Evolutionary conservation across 2,329 filamentous ascomycete species (phyloP), one percentile per base, ranked within the genome.

Genomic region (Phoma herbarum): DNA sequence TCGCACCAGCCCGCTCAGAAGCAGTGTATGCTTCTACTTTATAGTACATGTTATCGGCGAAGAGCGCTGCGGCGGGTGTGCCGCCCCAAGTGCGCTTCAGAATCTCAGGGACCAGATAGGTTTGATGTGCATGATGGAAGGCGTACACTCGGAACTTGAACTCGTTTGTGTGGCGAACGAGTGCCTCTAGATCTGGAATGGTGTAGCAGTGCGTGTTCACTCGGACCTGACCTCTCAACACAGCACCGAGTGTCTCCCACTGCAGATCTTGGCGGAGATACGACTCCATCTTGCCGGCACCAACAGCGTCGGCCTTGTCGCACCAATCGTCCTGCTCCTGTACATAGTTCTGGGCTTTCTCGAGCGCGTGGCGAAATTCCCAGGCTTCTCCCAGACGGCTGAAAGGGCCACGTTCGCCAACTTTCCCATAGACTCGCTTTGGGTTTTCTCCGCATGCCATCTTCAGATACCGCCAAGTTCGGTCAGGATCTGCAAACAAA

Each of bases 361-460:
- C 87, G 61, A 90, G 87, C 1, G 87, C 87, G 58, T 88, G 87
- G 2, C 89, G 82, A 66, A 91, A 89, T 62, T 87, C 83, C 82
- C 86, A 91, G 46, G 87, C 88, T 75, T 91, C 88, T 9, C 89
- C 89, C 68, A 91, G 78, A 1, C 89, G 80, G 60, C 85, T 89
- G 53, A 81, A 81, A 1, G 55, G 55, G 3, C 55, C 55, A 3
- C 46, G 42, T 12, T 56, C 52, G 12, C 55, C 55, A 25, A 52
- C 25, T 29, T 31, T 47, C 0, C 87, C 87, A 59, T 90, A 88
- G 0, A 86, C 78, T 0, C 82, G 77, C 77, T 90, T 90, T 1
- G 88, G 79, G 66, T 91, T 91, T 75, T 91, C 88, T 33, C 88
- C 88, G 63, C 88, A 91, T 0, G 89, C 89, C 88, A 91, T 91